Conservation (phyloP, 2,329 filamentous ascomycete species). For the Penicillium fuscoglaucum region DNA sequence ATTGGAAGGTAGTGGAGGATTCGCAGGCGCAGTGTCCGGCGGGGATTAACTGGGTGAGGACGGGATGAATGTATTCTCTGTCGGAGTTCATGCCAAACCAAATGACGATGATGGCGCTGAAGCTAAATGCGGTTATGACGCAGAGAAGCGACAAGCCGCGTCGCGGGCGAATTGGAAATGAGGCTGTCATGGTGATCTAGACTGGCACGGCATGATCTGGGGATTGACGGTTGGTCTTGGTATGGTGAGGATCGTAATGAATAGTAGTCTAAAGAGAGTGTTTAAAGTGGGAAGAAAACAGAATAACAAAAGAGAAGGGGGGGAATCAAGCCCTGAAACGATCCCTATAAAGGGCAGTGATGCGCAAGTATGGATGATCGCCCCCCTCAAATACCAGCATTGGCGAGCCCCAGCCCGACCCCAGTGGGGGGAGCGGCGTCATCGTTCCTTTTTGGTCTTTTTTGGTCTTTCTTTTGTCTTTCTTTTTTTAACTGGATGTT, state of each 20-base stretch:
- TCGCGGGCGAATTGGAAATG: conserved; percentile 23
- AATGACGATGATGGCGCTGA: conserved; percentile 24
- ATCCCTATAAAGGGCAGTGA: neutral
- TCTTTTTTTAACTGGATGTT: neutral
- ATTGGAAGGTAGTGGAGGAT: conserved; percentile 42
- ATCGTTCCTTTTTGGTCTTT: neutral
- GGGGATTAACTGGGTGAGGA: conserved; percentile 42
- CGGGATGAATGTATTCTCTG: conserved; percentile 36
- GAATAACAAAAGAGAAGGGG: neutral
- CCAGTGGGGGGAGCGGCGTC: conserved; percentile 3
- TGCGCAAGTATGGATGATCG: neutral
- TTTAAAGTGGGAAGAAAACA: neutral
- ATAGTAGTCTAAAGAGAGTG: neutral
- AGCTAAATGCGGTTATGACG: conserved; percentile 21
- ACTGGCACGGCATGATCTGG: conserved; percentile 6
- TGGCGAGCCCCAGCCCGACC: neutral
- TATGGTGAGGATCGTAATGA: too few relatives aligned
- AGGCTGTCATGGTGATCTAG: conserved; percentile 23
- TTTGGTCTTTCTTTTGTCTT: too few relatives aligned
- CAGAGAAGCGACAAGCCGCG: conserved; percentile 26
- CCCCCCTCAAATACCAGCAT: neutral
- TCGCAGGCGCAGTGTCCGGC: conserved; percentile 43
- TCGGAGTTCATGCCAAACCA: conserved; percentile 43
- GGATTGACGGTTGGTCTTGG: neutral
- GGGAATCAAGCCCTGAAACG: neutral